Percentiles rank a stretch among this genome's conserved stretches.
Evolutionary conservation across 306 rosid species (phyloP).

Genomic region (Trifolium pratense): DNA sequence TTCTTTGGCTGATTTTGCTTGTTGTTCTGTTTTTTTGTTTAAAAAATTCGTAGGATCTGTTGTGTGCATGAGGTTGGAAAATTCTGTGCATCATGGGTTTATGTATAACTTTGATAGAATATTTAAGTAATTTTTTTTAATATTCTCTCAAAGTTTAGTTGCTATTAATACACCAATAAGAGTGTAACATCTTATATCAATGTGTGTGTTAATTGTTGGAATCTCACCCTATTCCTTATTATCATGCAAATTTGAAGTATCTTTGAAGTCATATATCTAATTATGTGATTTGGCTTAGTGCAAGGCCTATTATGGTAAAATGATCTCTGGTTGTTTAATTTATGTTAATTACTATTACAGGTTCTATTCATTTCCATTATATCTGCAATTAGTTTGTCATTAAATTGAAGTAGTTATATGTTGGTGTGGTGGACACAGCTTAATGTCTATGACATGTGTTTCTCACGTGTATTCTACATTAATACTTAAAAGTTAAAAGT

Average conservation of each 20-base stretch:
- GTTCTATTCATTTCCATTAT: background rate
- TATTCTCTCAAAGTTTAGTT: too few species aligned
- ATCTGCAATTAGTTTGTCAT: background rate
- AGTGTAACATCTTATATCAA: too few species aligned
- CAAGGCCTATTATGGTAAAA: background rate
- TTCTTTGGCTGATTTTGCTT: constrained; percentile 37
- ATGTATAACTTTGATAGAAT: background rate
- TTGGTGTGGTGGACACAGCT: background rate
- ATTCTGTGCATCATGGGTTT: background rate
- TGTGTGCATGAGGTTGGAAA: background rate
- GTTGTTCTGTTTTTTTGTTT: constrained; percentile 20
- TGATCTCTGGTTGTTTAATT: background rate
- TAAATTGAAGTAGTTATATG: background rate
- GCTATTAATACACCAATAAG: too few species aligned
- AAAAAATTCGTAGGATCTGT: background rate
- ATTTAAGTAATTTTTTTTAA: too few species aligned
- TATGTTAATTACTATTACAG: background rate
- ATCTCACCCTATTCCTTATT: constrained; percentile 6
- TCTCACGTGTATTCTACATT: too few species aligned
- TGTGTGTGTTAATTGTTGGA: background rate
- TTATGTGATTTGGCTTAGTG: background rate
- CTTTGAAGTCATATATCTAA: background rate
- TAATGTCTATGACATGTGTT: background rate
- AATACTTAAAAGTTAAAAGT: too few species aligned
- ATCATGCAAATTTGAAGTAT: background rate